These are phyloP conservation scores for Aspergillus pseudotamarii DNA, from an alignment of 2,329 filamentous ascomycete species.

Conservation along the genomic window DNA sequence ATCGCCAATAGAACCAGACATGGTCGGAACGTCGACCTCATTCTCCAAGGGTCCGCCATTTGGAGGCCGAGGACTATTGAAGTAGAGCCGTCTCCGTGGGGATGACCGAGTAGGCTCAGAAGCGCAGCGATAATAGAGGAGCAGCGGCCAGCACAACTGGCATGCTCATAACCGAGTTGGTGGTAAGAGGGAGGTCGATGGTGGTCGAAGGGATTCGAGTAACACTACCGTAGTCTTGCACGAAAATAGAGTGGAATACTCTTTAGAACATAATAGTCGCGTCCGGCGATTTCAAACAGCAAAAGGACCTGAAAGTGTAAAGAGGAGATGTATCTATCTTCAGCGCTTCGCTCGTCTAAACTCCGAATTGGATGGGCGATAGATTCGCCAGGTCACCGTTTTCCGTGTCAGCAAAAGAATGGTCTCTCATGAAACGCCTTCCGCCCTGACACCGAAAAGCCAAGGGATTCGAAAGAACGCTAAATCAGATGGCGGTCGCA, in stretches of 20 bases:
- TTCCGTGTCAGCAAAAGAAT: not conserved
- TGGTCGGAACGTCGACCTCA: slow-evolving; percentile 19
- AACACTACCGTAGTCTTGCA: not conserved
- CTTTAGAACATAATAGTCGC: slow-evolving; percentile 4
- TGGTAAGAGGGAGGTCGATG: slow-evolving; percentile 6
- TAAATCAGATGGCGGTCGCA: not conserved
- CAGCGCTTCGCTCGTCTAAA: not conserved
- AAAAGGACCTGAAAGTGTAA: not conserved
- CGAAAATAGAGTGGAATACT: not conserved
- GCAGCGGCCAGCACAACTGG: slow-evolving; percentile 21
- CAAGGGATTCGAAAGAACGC: slow-evolving; percentile 1
- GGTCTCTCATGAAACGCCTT: not conserved
- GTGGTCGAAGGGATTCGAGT: slow-evolving; percentile 7
- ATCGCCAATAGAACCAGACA: slow-evolving; percentile 24
- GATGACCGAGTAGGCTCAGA: slow-evolving; percentile 30
- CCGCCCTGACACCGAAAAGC: not conserved
- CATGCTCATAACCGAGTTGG: slow-evolving; percentile 29
- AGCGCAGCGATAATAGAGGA: slow-evolving; percentile 20
- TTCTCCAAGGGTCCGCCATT: slow-evolving; percentile 24
- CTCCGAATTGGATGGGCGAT: not conserved
- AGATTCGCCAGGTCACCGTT: not conserved
- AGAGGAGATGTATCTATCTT: not conserved
- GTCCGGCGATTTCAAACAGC: not conserved
- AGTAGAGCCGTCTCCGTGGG: slow-evolving; percentile 12
- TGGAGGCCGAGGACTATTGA: slow-evolving; percentile 8